Percentiles rank a stretch among this genome's conserved stretches.
phyloP scores from a whole-genome alignment of 495 filamentous ascomycete species.

The Elaphomyces granulatus region DNA sequence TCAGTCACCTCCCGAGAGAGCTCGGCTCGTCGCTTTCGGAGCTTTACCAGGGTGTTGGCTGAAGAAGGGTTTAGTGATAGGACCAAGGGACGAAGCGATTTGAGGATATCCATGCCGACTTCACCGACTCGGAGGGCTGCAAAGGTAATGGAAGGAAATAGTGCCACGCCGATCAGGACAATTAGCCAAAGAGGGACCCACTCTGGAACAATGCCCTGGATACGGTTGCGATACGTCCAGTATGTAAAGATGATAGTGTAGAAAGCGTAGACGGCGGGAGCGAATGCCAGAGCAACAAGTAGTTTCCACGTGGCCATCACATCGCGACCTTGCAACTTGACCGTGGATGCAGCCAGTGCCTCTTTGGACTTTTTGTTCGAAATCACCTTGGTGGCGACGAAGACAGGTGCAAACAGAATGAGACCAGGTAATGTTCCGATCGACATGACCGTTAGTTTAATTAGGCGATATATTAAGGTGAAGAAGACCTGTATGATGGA shows the following conservation, averaged over 20 bases:
- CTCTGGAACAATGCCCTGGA: conserved; percentile 63
- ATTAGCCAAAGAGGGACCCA: conserved; percentile 73
- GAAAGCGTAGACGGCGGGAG: conserved; percentile 68
- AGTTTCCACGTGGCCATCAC: conserved; percentile 99
- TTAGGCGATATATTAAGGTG: conserved; percentile 64
- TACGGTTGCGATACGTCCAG: conserved; percentile 66
- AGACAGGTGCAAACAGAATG: conserved; percentile 80
- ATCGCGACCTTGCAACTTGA: conserved; percentile 87
- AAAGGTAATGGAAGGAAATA: conserved; percentile 84
- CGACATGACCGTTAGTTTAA: conserved; percentile 59
- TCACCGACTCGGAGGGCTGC: conserved; percentile 92
- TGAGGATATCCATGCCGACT: conserved; percentile 94
- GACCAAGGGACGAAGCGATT: conserved; percentile 82
- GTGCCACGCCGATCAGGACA: conserved; percentile 51
- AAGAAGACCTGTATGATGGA: conserved; percentile 58
- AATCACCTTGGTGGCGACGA: conserved; percentile 75
- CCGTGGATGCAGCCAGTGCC: conserved; percentile 79
- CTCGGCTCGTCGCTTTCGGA: conserved; percentile 56
- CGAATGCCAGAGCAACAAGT: conserved; percentile 77
- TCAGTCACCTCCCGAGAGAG: conserved; percentile 75
- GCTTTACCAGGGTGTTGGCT: conserved; percentile 66
- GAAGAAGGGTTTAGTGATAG: conserved; percentile 75
- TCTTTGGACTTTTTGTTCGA: conserved; percentile 83
- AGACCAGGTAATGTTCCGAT: conserved; percentile 78
- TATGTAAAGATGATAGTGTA: conserved; percentile 62